A percentile compares a stretch with the other conserved stretches of the same genome.
phyloP scores from a whole-genome alignment of 495 filamentous ascomycete species.

The Neurospora sublineolata region DNA sequence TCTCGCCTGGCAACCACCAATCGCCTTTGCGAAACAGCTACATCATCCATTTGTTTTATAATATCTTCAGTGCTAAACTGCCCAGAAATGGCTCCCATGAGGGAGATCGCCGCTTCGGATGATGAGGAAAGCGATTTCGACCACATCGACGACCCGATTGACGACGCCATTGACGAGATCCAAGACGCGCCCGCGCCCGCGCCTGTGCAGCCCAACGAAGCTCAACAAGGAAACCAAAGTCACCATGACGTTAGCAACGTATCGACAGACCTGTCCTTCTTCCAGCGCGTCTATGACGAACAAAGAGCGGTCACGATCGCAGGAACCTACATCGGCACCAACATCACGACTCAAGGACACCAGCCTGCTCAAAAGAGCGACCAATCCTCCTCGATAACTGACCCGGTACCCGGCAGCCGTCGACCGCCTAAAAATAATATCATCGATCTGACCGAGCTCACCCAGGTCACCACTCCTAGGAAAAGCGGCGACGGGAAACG shows the following conservation, averaged over 20 bases:
- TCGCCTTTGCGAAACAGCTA: too few species aligned
- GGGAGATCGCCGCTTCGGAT: conserved; percentile 22
- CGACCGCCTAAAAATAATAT: background rate
- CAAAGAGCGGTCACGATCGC: background rate
- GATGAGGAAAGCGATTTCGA: conserved; percentile 18
- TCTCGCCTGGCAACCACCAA: background rate
- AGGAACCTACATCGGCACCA: background rate
- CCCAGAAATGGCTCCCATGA: conserved; percentile 9
- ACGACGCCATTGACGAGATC: background rate
- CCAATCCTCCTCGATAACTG: conserved; percentile 10
- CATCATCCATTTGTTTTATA: background rate
- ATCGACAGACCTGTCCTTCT: conserved; percentile 20
- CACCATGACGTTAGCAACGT: conserved; percentile 5
- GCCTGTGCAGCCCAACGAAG: background rate
- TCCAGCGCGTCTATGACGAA: conserved; percentile 18
- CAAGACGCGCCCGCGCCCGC: background rate
- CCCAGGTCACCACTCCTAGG: conserved; percentile 12
- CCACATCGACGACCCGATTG: background rate
- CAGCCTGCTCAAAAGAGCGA: background rate
- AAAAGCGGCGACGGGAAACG: background rate
- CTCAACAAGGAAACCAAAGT: background rate
- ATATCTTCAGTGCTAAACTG: background rate
- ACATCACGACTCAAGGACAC: background rate
- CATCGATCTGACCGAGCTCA: conserved; percentile 11
- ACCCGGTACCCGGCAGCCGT: conserved; percentile 4